These are phyloP conservation scores for Starmerella stigmatis DNA, from an alignment of 805 yeast species.

Conservation along the genomic window DNA sequence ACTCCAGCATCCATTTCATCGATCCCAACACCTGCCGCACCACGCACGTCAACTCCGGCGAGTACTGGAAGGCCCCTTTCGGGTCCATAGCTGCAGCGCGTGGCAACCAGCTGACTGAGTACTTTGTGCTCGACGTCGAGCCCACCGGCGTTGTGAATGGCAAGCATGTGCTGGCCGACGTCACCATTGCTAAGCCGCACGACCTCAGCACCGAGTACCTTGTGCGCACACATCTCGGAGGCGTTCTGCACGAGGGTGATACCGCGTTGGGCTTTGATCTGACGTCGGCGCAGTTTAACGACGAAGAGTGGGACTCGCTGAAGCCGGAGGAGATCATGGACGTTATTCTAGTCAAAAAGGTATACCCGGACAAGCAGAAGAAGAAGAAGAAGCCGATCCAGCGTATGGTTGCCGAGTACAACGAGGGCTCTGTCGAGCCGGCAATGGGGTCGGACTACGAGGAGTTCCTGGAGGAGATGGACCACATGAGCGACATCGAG, in stretches of 20 bases:
- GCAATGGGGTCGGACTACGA: conserved; percentile 46
- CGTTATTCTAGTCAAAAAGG: conserved; percentile 79
- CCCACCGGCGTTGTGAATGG: conserved; percentile 75
- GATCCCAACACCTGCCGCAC: conserved; percentile 74
- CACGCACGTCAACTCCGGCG: conserved; percentile 59
- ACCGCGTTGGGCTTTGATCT: conserved; percentile 85
- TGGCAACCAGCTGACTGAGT: conserved; percentile 66
- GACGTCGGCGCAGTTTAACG: conserved; percentile 73
- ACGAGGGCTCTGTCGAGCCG: conserved; percentile 63
- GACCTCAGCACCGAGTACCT: conserved; percentile 81
- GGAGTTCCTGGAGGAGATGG: conserved; percentile 81
- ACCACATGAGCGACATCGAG: conserved; percentile 38
- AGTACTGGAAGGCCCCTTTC: conserved; percentile 79
- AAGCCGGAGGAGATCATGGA: conserved; percentile 42
- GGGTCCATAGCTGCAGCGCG: conserved; percentile 38
- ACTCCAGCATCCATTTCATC: conserved; percentile 74
- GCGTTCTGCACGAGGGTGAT: conserved; percentile 91
- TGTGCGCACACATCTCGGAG: conserved; percentile 87
- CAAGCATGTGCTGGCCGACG: conserved; percentile 73
- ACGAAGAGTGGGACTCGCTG: conserved; percentile 34
- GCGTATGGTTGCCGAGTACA: conserved; percentile 96
- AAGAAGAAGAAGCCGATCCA: conserved; percentile 82
- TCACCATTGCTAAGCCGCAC: conserved; percentile 77
- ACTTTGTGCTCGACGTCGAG: conserved; percentile 85
- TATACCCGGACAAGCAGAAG: conserved; percentile 69